Conservation (phyloP, 805 yeast genomes). For the Metschnikowia amazonensis region DNA sequence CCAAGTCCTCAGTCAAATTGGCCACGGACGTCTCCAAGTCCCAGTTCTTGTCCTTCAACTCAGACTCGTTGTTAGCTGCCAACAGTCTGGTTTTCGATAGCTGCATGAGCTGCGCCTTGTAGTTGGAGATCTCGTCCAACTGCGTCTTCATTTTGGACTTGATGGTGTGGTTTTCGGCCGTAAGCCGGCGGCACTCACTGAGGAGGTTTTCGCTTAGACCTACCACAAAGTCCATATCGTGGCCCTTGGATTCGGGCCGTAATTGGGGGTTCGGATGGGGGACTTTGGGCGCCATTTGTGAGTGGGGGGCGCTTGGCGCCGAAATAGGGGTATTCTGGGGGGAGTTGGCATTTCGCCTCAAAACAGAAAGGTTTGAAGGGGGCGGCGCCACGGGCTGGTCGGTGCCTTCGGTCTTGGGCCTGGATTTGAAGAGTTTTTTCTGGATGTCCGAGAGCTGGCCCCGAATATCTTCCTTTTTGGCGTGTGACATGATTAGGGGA, state of each 20-base stretch:
- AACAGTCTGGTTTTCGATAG: slow-evolving; percentile 32
- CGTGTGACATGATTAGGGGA: slow-evolving; percentile 12
- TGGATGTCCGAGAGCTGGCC: slow-evolving; percentile 40
- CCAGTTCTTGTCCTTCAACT: slow-evolving; percentile 59
- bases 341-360: slow-evolving; percentile 10
- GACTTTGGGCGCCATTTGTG: slow-evolving; percentile 12
- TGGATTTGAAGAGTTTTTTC: slow-evolving; percentile 27
- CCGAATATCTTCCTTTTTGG: slow-evolving; percentile 30
- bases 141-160: slow-evolving; percentile 40
- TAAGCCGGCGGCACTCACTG: slow-evolving; percentile 65
- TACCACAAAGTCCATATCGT: slow-evolving; percentile 68
- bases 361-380: slow-evolving; percentile 8
- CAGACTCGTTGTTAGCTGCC: slow-evolving; percentile 43
- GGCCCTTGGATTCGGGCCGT: slow-evolving; percentile 46
- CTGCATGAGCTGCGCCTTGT: slow-evolving; percentile 32
- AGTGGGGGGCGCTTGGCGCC: slow-evolving; percentile 9
- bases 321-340: background rate
- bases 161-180: slow-evolving; percentile 55
- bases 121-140: slow-evolving; percentile 41
- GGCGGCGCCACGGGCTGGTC: slow-evolving; percentile 5
- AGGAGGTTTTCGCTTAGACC: slow-evolving; percentile 71
- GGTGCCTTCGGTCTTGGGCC: slow-evolving; percentile 6
- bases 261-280: slow-evolving; percentile 29
- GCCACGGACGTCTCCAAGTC: slow-evolving; percentile 55
- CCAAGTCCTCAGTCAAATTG: slow-evolving; percentile 41